Conservation (phyloP, 2,329 filamentous ascomycete genomes). For the Apiospora rasikravindrae region DNA sequence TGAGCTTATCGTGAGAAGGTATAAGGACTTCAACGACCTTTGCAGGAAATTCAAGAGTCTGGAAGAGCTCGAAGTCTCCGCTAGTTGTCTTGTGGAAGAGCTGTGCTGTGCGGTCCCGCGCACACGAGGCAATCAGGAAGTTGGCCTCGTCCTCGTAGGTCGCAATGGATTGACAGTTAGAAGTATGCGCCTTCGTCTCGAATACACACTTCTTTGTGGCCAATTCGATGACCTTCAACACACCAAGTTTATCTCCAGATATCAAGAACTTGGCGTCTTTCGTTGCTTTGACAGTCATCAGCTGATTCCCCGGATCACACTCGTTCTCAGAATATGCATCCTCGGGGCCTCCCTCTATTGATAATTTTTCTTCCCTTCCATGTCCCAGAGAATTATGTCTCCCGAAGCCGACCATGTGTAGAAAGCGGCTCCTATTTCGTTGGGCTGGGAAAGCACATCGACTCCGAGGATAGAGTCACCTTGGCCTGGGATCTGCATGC, state of each 20-base stretch:
- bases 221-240: conserved; percentile 73
- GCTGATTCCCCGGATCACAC: conserved; percentile 60
- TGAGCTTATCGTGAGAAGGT: conserved; percentile 74
- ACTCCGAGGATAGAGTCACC: conserved; percentile 76
- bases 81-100: conserved; percentile 71
- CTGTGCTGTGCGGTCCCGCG: conserved; percentile 90
- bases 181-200: conserved; percentile 83
- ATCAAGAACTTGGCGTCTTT: conserved; percentile 70
- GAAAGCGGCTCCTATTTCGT: conserved; percentile 71
- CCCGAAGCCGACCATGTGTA: conserved; percentile 89
- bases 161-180: conserved; percentile 82
- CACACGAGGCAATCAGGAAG: conserved; percentile 79
- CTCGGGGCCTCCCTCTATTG: conserved; percentile 73
- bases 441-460: conserved; percentile 64
- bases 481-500: conserved; percentile 65
- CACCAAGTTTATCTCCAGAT: conserved; percentile 86
- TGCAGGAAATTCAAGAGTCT: conserved; percentile 92
- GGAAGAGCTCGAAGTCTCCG: conserved; percentile 75
- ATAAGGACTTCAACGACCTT: conserved; percentile 78
- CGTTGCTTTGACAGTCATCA: conserved; percentile 65
- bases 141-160: conserved; percentile 67
- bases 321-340: conserved; percentile 57
- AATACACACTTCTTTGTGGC: conserved; percentile 65
- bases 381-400: conserved; percentile 80
- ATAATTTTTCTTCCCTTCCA: conserved; percentile 70